phyloP scores from a whole-genome alignment of 2,329 filamentous ascomycete genomes.

The Fusarium anthophilum region DNA sequence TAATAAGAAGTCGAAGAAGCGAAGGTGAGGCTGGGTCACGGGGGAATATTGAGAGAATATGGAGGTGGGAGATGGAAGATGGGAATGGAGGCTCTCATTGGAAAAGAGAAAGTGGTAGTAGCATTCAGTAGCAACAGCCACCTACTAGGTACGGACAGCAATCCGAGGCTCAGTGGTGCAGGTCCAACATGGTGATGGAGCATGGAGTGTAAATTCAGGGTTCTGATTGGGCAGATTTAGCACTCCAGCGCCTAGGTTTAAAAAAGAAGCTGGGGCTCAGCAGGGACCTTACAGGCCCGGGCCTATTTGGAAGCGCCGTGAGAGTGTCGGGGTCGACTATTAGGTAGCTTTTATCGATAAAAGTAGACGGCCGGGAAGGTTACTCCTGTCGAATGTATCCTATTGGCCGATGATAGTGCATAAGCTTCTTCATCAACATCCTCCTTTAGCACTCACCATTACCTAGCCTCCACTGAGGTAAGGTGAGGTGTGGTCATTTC shows the following conservation, averaged over 20 bases:
- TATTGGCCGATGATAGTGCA: neutral
- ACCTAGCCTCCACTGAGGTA: neutral
- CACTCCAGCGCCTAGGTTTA: slow-evolving; percentile 19
- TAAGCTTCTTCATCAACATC: neutral
- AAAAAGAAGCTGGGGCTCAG: slow-evolving; percentile 18
- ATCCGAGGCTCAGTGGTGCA: slow-evolving; percentile 34
- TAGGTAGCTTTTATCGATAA: neutral
- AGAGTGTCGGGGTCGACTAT: neutral
- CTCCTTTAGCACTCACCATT: neutral
- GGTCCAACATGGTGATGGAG: slow-evolving; percentile 26
- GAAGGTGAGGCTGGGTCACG: slow-evolving; percentile 19
- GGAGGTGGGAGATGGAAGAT: slow-evolving; percentile 30
- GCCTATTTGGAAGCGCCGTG: slow-evolving; percentile 17
- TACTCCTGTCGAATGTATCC: neutral
- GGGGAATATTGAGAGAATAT: slow-evolving; percentile 10
- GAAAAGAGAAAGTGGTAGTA: slow-evolving; percentile 30
- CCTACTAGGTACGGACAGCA: slow-evolving; percentile 22
- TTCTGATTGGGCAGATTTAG: slow-evolving; percentile 19
- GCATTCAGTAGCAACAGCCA: slow-evolving; percentile 21
- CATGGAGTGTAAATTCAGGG: slow-evolving; percentile 20
- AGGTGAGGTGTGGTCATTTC: slow-evolving; percentile 27
- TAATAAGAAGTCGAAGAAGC: neutral
- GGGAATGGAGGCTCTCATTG: slow-evolving; percentile 28
- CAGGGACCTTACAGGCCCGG: slow-evolving; percentile 12
- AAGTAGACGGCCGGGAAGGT: neutral